A percentile compares a stretch with the other conserved stretches of the same genome.
Evolutionary conservation across 1,284 basidiomycete species (phyloP).

Genomic region (Ceratorhiza oryzae-sativae): DNA sequence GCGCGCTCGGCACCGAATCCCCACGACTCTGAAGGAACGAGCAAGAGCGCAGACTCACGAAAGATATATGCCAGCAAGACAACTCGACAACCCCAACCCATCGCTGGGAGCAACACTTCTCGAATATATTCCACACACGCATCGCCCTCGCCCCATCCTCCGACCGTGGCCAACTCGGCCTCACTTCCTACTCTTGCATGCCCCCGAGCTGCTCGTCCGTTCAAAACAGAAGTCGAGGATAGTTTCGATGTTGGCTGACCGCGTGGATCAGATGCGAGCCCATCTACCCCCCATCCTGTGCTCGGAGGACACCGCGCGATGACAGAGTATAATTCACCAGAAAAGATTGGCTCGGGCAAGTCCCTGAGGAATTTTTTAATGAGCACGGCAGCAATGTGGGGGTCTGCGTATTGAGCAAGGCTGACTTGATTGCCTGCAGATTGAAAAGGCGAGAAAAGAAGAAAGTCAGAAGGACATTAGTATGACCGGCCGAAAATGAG

Average conservation of each 20-base stretch:
- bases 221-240: neutral
- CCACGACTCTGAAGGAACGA: neutral
- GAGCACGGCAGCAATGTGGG: slow-evolving; percentile 81
- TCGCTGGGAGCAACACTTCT: slow-evolving; percentile 67
- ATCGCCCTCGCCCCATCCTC: slow-evolving; percentile 38
- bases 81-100: slow-evolving; percentile 68
- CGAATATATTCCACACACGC: slow-evolving; percentile 65
- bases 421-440: slow-evolving; percentile 74
- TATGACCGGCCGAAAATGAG: neutral
- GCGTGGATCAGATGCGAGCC: slow-evolving; percentile 23
- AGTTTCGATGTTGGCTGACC: neutral
- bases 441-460: slow-evolving; percentile 4
- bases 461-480: neutral
- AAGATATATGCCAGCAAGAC: slow-evolving; percentile 75
- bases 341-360: slow-evolving; percentile 76
- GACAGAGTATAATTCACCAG: slow-evolving; percentile 67
- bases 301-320: slow-evolving; percentile 69
- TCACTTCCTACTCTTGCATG: slow-evolving; percentile 33
- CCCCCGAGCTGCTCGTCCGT: slow-evolving; percentile 8
- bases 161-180: slow-evolving; percentile 33
- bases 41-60: slow-evolving; percentile 58
- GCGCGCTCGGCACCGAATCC: neutral
- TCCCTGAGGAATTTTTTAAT: slow-evolving; percentile 85
- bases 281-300: slow-evolving; percentile 34
- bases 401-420: slow-evolving; percentile 73